Conservation (phyloP, 768 basidiomycete genomes). For the Kwoniella sp. region DNA sequence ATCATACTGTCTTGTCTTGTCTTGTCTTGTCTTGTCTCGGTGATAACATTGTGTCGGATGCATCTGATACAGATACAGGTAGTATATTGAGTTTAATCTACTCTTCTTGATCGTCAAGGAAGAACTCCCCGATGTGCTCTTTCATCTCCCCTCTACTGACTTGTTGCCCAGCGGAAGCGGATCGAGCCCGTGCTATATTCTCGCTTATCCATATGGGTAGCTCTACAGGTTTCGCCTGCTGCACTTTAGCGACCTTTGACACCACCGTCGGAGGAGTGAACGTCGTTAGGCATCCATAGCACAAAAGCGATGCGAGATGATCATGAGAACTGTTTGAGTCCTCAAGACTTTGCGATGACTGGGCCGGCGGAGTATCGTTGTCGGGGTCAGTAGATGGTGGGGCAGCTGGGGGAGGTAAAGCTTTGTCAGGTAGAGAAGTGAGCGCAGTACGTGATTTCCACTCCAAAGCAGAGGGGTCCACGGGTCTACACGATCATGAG, state of each 20-base stretch:
- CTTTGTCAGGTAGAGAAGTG: constrained; percentile 32
- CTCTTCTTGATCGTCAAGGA: constrained; percentile 32
- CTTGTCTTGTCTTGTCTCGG: too few species aligned
- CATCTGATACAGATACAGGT: background rate
- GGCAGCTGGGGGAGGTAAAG: background rate
- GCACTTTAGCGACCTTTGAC: background rate
- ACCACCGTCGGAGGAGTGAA: constrained; percentile 29
- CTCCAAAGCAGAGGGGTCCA: constrained; percentile 45
- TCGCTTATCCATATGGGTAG: constrained; percentile 41
- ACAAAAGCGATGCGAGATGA: constrained; percentile 37
- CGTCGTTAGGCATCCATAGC: constrained; percentile 54
- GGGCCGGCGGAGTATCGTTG: background rate
- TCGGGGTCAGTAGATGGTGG: background rate
- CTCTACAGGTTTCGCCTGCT: constrained; percentile 11
- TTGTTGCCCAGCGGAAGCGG: background rate
- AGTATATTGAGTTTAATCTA: background rate
- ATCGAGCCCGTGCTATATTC: constrained; percentile 15
- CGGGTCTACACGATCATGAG: constrained; percentile 39
- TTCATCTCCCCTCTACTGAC: constrained; percentile 40
- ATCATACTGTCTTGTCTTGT: too few species aligned
- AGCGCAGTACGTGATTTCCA: constrained; percentile 54
- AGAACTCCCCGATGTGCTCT: constrained; percentile 38
- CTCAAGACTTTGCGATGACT: too few species aligned
- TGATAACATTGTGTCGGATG: too few species aligned
- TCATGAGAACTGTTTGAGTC: background rate